Evolutionary conservation across 306 rosid genomes (phyloP), one percentile per base, ranked within the genome.

Genomic region (Styphnolobium japonicum): DNA sequence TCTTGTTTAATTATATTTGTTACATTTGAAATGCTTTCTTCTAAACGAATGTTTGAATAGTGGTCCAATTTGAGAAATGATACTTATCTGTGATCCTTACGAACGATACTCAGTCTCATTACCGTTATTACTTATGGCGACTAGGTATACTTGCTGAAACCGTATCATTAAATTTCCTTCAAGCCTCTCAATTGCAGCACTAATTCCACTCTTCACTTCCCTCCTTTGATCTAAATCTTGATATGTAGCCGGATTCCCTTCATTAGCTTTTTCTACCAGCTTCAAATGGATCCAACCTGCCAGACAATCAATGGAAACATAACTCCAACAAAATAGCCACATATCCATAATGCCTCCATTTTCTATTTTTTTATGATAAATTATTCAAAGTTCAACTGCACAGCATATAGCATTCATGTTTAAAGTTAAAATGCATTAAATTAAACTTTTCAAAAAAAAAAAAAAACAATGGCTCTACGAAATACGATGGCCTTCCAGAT

Each of bases 221-320:
- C 86, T 84, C 80, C 81, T n/a, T n/a, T n/a, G 83, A 80, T 55
- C 87, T 63, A 62, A 71, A 71, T 52, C 72, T 27, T 62, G 81
- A 76, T 71, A 57, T 56, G 88, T 52, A 6, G 80, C 83, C 18
- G 55, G 49, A 74, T 85, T 86, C 61, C 83, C 89, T 83, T 91
- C 91, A 77, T 91, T 91, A 67, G 97, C 98, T 76, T 88, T 91
- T 90, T 91, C 96, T 65, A 91, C 89, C 70, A 95, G 89, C 89
- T 95, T 95, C 87, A 95, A 78, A 52, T 95, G 98, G 63, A 86
- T 62, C 98, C 98, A 93, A 82, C 99, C 98, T 95, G 87, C 81
- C 86, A 85, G 77, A 61, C 53, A 73, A 74, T 46, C 18, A 37
- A 58, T 10, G 49, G 66, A 76, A 81, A 62, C 79, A 73, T 33